Evolutionary conservation across 2,329 filamentous ascomycete species (phyloP).

Genomic region (Aspergillus felis): DNA sequence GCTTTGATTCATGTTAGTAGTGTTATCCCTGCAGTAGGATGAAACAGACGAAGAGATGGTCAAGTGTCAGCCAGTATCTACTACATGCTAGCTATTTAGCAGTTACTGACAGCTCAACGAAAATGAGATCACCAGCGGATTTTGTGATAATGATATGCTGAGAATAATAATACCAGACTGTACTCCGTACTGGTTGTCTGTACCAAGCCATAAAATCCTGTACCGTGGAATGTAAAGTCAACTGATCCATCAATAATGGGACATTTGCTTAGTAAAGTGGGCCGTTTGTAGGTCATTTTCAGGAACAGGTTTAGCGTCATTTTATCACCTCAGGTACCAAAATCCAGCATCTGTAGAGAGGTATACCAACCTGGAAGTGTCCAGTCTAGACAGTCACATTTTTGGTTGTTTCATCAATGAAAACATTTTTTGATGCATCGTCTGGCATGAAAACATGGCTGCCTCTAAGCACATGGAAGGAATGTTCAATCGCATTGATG

Average conservation of each 20-base stretch:
- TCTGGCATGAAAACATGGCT: not conserved
- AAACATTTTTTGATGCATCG: not conserved
- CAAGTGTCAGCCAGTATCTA: no score
- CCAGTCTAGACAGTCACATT: not conserved
- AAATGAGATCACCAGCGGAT: no score
- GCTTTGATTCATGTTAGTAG: no score
- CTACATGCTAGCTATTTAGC: no score
- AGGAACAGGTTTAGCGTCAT: slow-evolving; percentile 30
- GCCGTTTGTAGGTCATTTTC: slow-evolving; percentile 13
- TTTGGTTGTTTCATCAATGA: not conserved
- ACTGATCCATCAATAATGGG: not conserved
- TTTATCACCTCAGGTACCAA: not conserved
- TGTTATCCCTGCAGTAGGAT: no score
- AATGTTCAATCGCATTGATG: not conserved
- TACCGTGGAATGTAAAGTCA: not conserved
- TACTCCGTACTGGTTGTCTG: no score
- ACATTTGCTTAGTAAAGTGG: slow-evolving; percentile 7
- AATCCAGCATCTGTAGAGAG: no score
- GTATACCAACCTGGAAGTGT: not conserved
- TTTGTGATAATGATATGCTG: not conserved
- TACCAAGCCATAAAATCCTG: not conserved
- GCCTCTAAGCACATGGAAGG: not conserved
- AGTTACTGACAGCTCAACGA: not conserved
- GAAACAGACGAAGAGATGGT: no score
- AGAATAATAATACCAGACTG: no score